Evolutionary conservation across 2,329 filamentous ascomycete genomes (phyloP).

Genomic region (Xylariaceae sp.): DNA sequence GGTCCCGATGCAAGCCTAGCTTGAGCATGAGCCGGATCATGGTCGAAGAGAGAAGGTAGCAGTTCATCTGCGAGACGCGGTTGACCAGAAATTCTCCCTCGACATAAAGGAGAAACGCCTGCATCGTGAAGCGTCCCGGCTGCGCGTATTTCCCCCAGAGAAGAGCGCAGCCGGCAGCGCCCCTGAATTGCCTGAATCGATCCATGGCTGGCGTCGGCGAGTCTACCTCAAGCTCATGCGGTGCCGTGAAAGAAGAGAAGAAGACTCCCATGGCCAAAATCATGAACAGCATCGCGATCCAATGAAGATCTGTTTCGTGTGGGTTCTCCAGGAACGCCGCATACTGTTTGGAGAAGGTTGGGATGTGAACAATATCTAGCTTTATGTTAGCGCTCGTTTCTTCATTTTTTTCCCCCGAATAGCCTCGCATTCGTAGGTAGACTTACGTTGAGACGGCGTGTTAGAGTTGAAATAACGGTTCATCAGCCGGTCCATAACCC

Average conservation of each 20-base stretch:
- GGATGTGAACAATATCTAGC: conserved; percentile 48
- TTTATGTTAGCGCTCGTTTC: conserved; percentile 6
- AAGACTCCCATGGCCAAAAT: conserved; percentile 38
- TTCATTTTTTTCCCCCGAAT: too few species aligned
- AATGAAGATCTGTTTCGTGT: conserved; percentile 34
- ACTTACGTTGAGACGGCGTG: conserved; percentile 45
- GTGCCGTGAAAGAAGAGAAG: conserved; percentile 40
- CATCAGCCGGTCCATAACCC: conserved; percentile 45
- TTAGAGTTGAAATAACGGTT: conserved; percentile 50
- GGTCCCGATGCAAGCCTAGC: conserved; percentile 56
- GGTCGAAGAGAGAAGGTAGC: conserved; percentile 48
- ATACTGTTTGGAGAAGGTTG: conserved; percentile 49
- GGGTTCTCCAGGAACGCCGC: conserved; percentile 45
- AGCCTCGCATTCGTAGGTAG: not conserved
- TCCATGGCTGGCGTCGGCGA: conserved; percentile 36
- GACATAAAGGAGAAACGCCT: conserved; percentile 47
- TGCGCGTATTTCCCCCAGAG: conserved; percentile 46
- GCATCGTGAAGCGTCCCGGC: conserved; percentile 44
- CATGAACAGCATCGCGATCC: conserved; percentile 49
- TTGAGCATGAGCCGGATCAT: conserved; percentile 52
- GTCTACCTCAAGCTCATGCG: conserved; percentile 39
- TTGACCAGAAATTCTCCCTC: conserved; percentile 51
- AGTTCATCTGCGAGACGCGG: conserved; percentile 47
- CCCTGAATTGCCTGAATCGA: conserved; percentile 43
- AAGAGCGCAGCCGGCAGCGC: conserved; percentile 48